Evolutionary conservation across 2,329 filamentous ascomycete genomes (phyloP), one percentile per base, ranked within the genome.

Genomic region (Sarocladium oryzae): DNA sequence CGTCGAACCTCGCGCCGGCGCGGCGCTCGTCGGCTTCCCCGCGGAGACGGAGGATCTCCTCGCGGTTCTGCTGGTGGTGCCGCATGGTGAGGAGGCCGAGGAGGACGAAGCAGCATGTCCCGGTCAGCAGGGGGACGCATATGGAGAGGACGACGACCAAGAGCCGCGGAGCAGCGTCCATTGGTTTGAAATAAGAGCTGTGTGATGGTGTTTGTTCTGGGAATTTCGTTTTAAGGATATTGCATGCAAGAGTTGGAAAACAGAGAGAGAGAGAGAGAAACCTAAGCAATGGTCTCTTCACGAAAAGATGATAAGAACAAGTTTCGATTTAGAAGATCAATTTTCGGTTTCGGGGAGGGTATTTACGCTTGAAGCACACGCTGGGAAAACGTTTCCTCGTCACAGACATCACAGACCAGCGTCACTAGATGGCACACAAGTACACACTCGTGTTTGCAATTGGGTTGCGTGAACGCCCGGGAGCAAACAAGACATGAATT

Each of bases 71-170:
- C 13, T 36, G 46, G 32, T 49, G 30, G 18, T 49, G 46, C 3
- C 33, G 30, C 15, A 49, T 36, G 46, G n/a, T 18, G 7, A 49
- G 21, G 6, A 36, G 15, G 30, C 46, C 46, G 30, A 49, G 30
- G 46, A 36, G 9, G 32, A 37, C 21, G 46, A 49, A 37, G 33
- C 32, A 37, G 33, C 18, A 23, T 2, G 20, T 49, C 11, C 46
- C 46, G 10, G 15, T 10, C 4, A 37, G 3, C 9, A 49, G 32
- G 16, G 49, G 49, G 23, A 51, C 21, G 36, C 49, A 51, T 16
- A 49, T 49, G 3, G 46, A 49, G 3, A 49, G 46, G 20, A 37
- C n/a, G 16, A 49, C 21, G 13, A 32, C 46, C 20, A 37, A 13
- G 24, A 26, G 18, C 30, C 13, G 36, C 32, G 46, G 16, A 24